These are phyloP conservation scores for Boletus patriciae DNA, from an alignment of 768 basidiomycete genomes.

Conservation along the genomic window DNA sequence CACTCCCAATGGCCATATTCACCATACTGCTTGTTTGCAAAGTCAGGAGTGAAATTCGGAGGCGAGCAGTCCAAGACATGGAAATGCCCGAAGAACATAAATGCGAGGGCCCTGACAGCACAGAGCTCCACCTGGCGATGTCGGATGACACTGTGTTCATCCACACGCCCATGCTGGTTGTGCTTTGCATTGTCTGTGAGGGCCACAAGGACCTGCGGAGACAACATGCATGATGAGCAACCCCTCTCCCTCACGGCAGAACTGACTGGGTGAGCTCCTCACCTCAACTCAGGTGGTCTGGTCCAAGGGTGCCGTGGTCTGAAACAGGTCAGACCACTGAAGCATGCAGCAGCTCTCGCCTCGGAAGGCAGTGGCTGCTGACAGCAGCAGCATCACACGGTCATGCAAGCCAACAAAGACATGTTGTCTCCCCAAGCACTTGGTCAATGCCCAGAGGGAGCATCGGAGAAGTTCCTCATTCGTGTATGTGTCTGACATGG, in stretches of 20 bases:
- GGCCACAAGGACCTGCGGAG: conserved; percentile 27
- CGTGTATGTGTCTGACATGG: not conserved
- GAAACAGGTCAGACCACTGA: conserved; percentile 3
- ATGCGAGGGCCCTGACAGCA: conserved; percentile 27
- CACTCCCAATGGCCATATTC: conserved; percentile 32
- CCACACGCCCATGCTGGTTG: conserved; percentile 32
- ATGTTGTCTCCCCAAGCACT: not conserved
- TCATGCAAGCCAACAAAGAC: not conserved
- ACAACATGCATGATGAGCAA: not conserved
- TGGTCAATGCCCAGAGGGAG: conserved; percentile 1
- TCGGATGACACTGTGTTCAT: conserved; percentile 33
- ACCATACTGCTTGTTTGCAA: conserved; percentile 19
- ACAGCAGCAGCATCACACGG: conserved; percentile 1
- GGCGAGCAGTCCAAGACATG: conserved; percentile 24
- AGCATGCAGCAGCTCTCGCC: conserved; percentile 3
- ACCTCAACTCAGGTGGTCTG: not conserved
- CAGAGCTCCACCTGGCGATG: conserved; percentile 34
- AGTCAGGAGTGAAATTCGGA: conserved; percentile 32
- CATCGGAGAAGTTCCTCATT: not conserved
- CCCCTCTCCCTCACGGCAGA: no score
- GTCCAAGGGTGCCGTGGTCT: not conserved
- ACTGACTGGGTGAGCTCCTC: not conserved
- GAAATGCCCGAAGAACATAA: conserved; percentile 32
- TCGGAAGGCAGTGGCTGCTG: not conserved
- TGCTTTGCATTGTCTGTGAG: conserved; percentile 34